Conservation (phyloP, 2,329 filamentous ascomycete species). For the Taxawa tesnikishii region DNA sequence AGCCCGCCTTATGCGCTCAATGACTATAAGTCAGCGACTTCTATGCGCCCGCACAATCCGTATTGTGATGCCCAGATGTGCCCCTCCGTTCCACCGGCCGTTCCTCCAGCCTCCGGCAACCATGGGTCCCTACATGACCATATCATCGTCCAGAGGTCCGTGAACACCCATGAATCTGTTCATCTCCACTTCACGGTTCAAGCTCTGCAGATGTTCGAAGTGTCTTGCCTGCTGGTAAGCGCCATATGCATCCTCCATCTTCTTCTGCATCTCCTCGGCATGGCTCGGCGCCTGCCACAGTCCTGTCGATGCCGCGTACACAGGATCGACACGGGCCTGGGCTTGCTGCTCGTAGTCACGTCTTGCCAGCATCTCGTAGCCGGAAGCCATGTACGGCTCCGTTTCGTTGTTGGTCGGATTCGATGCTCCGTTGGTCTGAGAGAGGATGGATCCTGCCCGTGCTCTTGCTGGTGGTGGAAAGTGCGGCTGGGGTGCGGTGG, state of each 20-base stretch:
- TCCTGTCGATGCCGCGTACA: conserved; percentile 40
- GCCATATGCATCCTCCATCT: conserved; percentile 60
- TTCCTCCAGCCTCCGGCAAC: too few species aligned
- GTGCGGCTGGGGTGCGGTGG: background rate
- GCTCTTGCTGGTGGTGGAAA: background rate
- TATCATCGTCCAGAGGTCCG: too few species aligned
- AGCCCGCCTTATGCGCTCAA: too few species aligned
- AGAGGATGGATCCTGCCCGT: conserved; percentile 4
- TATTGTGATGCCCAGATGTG: too few species aligned
- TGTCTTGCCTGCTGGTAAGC: conserved; percentile 43
- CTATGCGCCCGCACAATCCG: too few species aligned
- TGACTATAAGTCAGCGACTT: too few species aligned
- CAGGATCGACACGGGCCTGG: conserved; percentile 51
- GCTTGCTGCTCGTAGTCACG: conserved; percentile 45
- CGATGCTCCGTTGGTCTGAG: too few species aligned
- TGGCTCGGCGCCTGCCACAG: conserved; percentile 24
- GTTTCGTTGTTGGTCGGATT: too few species aligned
- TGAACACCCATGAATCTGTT: too few species aligned
- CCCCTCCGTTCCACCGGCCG: too few species aligned
- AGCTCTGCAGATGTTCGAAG: conserved; percentile 37
- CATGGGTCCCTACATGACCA: too few species aligned
- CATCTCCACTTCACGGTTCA: conserved; percentile 16
- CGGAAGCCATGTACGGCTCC: conserved; percentile 76
- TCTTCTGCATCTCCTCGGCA: conserved; percentile 26
- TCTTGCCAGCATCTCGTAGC: conserved; percentile 47